These are phyloP conservation scores for Peniophora sp. DNA, from an alignment of 1,284 basidiomycete species.

Conservation along the genomic window DNA sequence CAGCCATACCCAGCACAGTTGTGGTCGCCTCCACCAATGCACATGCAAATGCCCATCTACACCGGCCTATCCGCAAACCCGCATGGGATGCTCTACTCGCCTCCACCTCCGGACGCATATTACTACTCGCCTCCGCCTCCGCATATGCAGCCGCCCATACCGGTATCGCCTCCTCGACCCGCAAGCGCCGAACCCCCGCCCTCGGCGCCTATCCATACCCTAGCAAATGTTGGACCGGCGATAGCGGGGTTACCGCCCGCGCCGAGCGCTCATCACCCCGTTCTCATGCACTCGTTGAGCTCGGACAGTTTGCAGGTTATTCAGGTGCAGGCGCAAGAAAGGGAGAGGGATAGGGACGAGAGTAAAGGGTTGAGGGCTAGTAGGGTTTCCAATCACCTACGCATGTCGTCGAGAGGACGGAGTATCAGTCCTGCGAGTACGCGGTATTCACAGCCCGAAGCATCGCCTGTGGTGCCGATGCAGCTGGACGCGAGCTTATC, in stretches of 20 bases:
- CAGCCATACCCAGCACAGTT: conserved; percentile 39
- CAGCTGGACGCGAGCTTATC: too few relatives aligned
- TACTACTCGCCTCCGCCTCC: conserved; percentile 25
- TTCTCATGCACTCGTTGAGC: conserved; percentile 11
- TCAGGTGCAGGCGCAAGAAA: neutral
- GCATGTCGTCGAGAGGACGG: conserved; percentile 45
- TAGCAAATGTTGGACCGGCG: conserved; percentile 4
- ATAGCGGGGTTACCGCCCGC: conserved; percentile 14
- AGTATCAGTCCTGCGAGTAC: conserved; percentile 46
- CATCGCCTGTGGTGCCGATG: too few relatives aligned
- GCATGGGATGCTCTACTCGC: conserved; percentile 7
- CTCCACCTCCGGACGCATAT: conserved; percentile 18
- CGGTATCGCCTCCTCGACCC: conserved; percentile 24
- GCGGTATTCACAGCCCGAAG: too few relatives aligned
- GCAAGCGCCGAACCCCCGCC: conserved; percentile 28
- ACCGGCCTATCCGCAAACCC: too few relatives aligned
- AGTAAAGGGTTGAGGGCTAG: conserved; percentile 55
- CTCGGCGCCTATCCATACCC: conserved; percentile 17
- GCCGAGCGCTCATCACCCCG: conserved; percentile 13
- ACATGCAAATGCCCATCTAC: conserved; percentile 4
- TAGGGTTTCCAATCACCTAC: conserved; percentile 51
- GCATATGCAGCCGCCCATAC: conserved; percentile 13
- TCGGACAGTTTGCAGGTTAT: conserved; percentile 5
- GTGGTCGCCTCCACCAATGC: conserved; percentile 35
- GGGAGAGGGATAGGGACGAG: conserved; percentile 33